phyloP scores from a whole-genome alignment of 2,329 filamentous ascomycete genomes.

The Xylariaceae sp. region DNA sequence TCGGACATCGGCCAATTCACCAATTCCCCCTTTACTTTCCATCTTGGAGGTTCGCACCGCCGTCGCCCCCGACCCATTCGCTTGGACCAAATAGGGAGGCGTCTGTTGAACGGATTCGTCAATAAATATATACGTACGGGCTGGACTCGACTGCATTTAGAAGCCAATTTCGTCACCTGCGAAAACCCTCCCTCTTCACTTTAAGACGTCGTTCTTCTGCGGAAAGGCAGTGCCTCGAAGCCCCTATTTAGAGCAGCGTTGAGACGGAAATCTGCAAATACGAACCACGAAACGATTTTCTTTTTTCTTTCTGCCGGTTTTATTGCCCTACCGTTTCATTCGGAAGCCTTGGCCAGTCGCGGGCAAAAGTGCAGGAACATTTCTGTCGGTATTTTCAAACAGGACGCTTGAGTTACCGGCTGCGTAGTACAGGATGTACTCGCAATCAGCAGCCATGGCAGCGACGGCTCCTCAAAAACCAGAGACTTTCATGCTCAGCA shows the following conservation, averaged over 20 bases:
- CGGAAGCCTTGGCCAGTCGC: constrained; percentile 4
- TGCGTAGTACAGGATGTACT: constrained; percentile 59
- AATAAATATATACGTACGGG: constrained; percentile 31
- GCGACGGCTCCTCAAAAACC: constrained; percentile 82
- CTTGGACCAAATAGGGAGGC: constrained; percentile 44
- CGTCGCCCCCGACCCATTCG: constrained; percentile 37
- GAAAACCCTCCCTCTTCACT: constrained; percentile 2
- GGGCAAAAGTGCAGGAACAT: constrained; percentile 10
- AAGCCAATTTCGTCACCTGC: constrained; percentile 14
- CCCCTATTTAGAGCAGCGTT: constrained; percentile 6
- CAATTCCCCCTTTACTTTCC: constrained; percentile 31
- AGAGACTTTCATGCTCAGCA: constrained; percentile 97
- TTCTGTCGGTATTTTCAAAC: constrained; percentile 17
- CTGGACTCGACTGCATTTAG: constrained; percentile 43
- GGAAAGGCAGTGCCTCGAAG: constrained; percentile 29
- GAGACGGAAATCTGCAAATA: constrained; percentile 17
- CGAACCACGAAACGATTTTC: constrained; percentile 21
- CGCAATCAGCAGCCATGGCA: constrained; percentile 78
- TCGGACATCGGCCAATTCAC: constrained; percentile 19
- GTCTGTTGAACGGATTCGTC: constrained; percentile 24
- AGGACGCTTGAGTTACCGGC: constrained; percentile 5
- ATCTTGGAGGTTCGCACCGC: constrained; percentile 41
- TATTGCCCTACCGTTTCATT: constrained; percentile 9
- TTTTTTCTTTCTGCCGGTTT: constrained; percentile 19
- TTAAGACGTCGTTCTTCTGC: constrained; percentile 16